Base-by-base conservation (phyloP, 257 asterid species). In the Plantago major region DNA sequence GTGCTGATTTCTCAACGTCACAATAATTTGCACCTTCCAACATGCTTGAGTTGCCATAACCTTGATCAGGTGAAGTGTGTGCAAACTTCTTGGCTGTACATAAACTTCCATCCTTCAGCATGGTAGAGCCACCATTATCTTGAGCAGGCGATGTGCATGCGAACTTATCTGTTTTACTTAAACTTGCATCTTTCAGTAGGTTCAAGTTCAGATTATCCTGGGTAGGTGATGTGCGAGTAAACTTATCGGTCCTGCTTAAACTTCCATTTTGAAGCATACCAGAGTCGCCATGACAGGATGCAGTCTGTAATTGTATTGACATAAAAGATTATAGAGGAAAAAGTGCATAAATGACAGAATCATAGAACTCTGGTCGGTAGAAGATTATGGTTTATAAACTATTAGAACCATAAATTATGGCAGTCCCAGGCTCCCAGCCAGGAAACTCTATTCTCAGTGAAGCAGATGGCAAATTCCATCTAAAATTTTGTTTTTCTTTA, bases 201-300 rank as follows among this genome's bases (percentile, higher is more conserved):
- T 15, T 26, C 40, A 33, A 33, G 40, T 33, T 7, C 40, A 5
- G 7, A 33, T 33, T 33, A 64, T 71, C 82, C 72, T 82, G 80
- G 60, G 64, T 70, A 14, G 78, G 80, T 69, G 98, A 86, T 65
- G 51, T 26, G 69, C 71, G 81, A 26, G 94, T 50, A 0, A 28
- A 50, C 30, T 16, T 22, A 11, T 11, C 55, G 8, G 19, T 14
- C n/a, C 26, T 50, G 16, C 55, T 50, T 28, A 12, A 53, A 12
- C 18, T 53, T 53, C 40, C 58, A 26, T 28, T 53, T 53, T 28
- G 18, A 0, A 53, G 42, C 11, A 19, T 26, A 40, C 15, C 14
- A 43, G 79, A 81, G 57, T 53, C 72, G 18, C 46, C 59, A 55
- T 78, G 80, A 46, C 83, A 74, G 46, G 87, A 76, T 61, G 53